Base-by-base conservation (phyloP, 2,329 filamentous ascomycete species). In the Hyphodiscus sp. region DNA sequence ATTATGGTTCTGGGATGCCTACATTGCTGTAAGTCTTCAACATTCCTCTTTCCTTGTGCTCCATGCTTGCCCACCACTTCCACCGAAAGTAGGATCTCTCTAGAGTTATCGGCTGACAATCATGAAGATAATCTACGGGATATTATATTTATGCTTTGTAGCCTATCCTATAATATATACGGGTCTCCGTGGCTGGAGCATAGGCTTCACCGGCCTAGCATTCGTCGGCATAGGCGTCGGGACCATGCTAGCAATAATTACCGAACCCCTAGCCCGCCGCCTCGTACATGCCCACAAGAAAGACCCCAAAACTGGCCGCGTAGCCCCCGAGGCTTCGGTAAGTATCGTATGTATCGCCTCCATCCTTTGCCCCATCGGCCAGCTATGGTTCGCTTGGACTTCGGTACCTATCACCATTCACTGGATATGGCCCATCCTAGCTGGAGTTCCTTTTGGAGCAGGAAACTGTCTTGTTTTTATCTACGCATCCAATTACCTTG, bases 301-400 rank as follows among this genome's bases (percentile, higher is more conserved):
- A 30, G 89, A 96, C 63, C 86, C 88, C 0, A 78, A 78, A 48
- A 95, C 89, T 0, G 88, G 87, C 11, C 83, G 82, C 41, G 78
- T 82, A 0, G 76, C 81, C 0, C 91, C 91, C 0, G 91, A 96
- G 70, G 86, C 90, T 1, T 89, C 88, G 59, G 89, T 92, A 3
- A 81, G 83, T 43, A 79, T 94, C 53, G 87, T 96, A 64, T 89
- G 85, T 61, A 81, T 95, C 23, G 89, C 87, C 2, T 82, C 89
- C 0, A 67, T 95, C 1, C 73, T 89, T 1, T 83, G 87, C 0
- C 87, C 90, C 0, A 69, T 89, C 2, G 91, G 91, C 16, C 86
- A 96, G 69, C 79, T 96, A 20, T 86, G 85, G 68, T 96, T 96
- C 65, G 83, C 88, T 0, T 96, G 90, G 90, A 95, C 91, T 0